These are phyloP conservation scores for Xylaria sp. DNA, from an alignment of 2,329 filamentous ascomycete species.

Conservation along the genomic window DNA sequence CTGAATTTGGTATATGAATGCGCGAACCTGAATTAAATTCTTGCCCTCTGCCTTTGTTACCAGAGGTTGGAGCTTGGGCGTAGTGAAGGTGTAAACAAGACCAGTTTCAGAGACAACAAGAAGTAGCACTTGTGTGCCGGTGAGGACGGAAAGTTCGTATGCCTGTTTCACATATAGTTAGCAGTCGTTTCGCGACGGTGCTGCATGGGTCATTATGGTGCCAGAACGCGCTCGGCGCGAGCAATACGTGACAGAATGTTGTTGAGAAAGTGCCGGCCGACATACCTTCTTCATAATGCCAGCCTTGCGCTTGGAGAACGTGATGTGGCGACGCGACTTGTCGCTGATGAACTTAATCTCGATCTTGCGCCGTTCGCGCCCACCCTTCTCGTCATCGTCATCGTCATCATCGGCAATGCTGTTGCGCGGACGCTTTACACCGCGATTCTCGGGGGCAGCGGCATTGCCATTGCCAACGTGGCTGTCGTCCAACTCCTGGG, in stretches of 20 bases:
- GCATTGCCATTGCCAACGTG: slow-evolving; percentile 80
- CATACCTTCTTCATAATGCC: slow-evolving; percentile 99
- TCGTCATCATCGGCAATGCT: slow-evolving; percentile 92
- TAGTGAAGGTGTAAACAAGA: slow-evolving; percentile 97
- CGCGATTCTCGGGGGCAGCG: slow-evolving; percentile 75
- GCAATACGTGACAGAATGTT: slow-evolving; percentile 33
- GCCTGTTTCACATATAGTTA: slow-evolving; percentile 67
- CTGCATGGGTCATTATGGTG: background rate
- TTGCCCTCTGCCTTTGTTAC: slow-evolving; percentile 99
- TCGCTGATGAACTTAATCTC: slow-evolving; percentile 99
- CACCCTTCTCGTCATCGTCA: slow-evolving; percentile 96
- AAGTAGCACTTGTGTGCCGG: slow-evolving; percentile 95
- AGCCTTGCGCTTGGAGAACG: slow-evolving; percentile 99
- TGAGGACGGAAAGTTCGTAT: slow-evolving; percentile 96
- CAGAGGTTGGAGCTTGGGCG: slow-evolving; percentile 95
- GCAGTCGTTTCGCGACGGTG: slow-evolving; percentile 40
- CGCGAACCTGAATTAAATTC: slow-evolving; percentile 92
- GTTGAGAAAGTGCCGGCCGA: slow-evolving; percentile 41
- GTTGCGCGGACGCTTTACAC: slow-evolving; percentile 88
- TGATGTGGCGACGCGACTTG: slow-evolving; percentile 99
- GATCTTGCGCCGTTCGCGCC: slow-evolving; percentile 98
- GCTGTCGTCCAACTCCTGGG: slow-evolving; percentile 77
- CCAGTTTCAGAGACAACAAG: slow-evolving; percentile 97
- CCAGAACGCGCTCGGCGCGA: slow-evolving; percentile 37
- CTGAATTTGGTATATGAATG: slow-evolving; percentile 12